These are phyloP conservation scores for Astrothelium subdiscretum DNA, from an alignment of 495 filamentous ascomycete species.

Conservation along the genomic window DNA sequence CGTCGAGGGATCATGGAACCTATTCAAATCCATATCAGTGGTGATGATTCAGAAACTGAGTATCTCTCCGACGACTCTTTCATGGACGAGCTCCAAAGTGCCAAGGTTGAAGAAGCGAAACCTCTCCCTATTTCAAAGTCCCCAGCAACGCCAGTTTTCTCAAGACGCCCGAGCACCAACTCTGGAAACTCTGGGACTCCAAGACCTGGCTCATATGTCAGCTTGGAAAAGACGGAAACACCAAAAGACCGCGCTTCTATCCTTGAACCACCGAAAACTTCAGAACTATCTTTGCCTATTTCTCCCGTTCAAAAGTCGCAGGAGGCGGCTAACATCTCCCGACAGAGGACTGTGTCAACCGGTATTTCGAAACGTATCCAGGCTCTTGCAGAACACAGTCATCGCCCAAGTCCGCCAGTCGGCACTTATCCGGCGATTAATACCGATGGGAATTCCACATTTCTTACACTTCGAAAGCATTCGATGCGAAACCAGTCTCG, in stretches of 20 bases:
- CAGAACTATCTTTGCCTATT: not conserved
- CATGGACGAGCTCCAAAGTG: constrained; percentile 78
- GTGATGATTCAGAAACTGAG: constrained; percentile 39
- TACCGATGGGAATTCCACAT: not conserved
- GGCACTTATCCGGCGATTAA: not conserved
- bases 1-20: constrained; percentile 24
- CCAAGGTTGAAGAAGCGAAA: constrained; percentile 71
- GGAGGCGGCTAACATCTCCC: constrained; percentile 1
- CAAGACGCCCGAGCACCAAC: constrained; percentile 26
- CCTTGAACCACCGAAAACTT: not conserved
- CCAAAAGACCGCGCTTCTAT: not conserved
- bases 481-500: not conserved
- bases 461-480: not conserved
- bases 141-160: constrained; percentile 58
- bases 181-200: constrained; percentile 5
- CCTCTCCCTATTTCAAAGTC: constrained; percentile 74
- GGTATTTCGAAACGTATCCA: constrained; percentile 87
- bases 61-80: constrained; percentile 75
- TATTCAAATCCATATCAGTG: constrained; percentile 20
- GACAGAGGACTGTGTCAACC: constrained; percentile 63
- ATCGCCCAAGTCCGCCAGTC: not conserved
- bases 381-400: constrained; percentile 43
- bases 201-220: not conserved
- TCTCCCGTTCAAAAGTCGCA: not conserved
- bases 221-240: constrained; percentile 7